phyloP scores from a whole-genome alignment of 805 yeast genomes.

The Ascoidea asiatica region DNA sequence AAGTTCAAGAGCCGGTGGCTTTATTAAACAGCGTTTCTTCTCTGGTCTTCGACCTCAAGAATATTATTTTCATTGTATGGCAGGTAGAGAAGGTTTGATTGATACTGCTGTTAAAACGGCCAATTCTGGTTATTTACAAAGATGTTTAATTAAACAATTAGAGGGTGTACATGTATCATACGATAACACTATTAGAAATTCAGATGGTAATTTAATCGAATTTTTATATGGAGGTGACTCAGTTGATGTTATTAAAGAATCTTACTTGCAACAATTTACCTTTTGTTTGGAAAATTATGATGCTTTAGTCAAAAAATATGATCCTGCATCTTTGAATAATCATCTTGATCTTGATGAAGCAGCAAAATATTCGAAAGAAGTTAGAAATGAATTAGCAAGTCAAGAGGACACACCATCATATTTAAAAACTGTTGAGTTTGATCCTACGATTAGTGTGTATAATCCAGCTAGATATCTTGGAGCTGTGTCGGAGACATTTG shows the following conservation, averaged over 20 bases:
- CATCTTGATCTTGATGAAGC: conserved; percentile 82
- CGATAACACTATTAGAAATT: conserved; percentile 91
- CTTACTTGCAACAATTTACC: conserved; percentile 84
- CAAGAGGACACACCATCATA: conserved; percentile 50
- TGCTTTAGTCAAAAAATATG: conserved; percentile 72
- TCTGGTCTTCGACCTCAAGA: conserved; percentile 98
- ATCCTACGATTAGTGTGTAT: conserved; percentile 75
- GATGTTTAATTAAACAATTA: conserved; percentile 94
- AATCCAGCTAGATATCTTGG: conserved; percentile 89
- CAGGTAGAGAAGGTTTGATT: conserved; percentile 99
- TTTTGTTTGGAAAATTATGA: conserved; percentile 89
- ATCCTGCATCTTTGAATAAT: conserved; percentile 60
- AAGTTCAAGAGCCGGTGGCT: conserved; percentile 97
- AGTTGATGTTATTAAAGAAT: conserved; percentile 86
- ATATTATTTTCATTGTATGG: conserved; percentile 99
- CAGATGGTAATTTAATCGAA: conserved; percentile 87
- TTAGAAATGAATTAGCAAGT: conserved; percentile 48
- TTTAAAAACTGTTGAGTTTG: conserved; percentile 52
- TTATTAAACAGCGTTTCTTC: conserved; percentile 91
- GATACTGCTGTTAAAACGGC: conserved; percentile 99
- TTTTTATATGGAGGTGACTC: conserved; percentile 98
- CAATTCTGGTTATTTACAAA: conserved; percentile 94
- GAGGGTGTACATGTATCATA: conserved; percentile 94
- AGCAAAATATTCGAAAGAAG: conserved; percentile 66
- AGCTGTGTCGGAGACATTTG: conserved; percentile 83